These are phyloP conservation scores for Geum urbanum DNA, from an alignment of 306 rosid species.

Conservation along the genomic window DNA sequence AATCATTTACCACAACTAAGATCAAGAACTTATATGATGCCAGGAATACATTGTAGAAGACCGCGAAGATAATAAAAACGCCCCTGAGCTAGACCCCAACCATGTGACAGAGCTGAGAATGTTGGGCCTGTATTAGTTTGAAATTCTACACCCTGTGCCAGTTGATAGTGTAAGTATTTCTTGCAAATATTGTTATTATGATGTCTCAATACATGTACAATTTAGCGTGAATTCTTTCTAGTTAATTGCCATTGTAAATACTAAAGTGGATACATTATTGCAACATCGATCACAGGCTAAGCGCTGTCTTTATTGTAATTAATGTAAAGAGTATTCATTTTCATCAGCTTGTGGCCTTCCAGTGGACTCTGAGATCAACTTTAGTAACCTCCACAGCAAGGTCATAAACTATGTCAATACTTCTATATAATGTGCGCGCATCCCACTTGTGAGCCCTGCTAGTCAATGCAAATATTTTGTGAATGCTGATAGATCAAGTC, in stretches of 20 bases:
- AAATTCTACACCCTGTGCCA: slow-evolving; percentile 17
- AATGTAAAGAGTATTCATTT: too few species aligned
- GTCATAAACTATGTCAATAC: too few species aligned
- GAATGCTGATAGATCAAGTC: too few species aligned
- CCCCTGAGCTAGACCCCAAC: slow-evolving; percentile 86
- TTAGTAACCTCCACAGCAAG: too few species aligned
- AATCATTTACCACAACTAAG: neutral
- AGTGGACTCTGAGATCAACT: too few species aligned
- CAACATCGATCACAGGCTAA: too few species aligned
- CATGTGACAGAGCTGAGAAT: slow-evolving; percentile 89
- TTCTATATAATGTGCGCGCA: too few species aligned
- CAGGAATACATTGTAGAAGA: slow-evolving; percentile 96
- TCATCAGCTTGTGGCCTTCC: too few species aligned
- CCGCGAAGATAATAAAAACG: slow-evolving; percentile 50
- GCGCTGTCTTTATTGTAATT: too few species aligned
- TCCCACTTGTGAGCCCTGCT: too few species aligned
- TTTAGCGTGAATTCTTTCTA: neutral
- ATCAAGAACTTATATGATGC: slow-evolving; percentile 15
- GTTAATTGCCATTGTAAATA: neutral
- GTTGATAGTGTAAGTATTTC: slow-evolving; percentile 28
- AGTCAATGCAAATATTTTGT: too few species aligned
- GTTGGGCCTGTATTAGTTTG: slow-evolving; percentile 87
- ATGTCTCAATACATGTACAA: neutral
- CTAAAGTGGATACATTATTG: neutral
- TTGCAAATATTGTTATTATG: too few species aligned